Evolutionary conservation across 805 yeast genomes (phyloP), one percentile per base, ranked within the genome.

Genomic region (Metschnikowia dekortorum): DNA sequence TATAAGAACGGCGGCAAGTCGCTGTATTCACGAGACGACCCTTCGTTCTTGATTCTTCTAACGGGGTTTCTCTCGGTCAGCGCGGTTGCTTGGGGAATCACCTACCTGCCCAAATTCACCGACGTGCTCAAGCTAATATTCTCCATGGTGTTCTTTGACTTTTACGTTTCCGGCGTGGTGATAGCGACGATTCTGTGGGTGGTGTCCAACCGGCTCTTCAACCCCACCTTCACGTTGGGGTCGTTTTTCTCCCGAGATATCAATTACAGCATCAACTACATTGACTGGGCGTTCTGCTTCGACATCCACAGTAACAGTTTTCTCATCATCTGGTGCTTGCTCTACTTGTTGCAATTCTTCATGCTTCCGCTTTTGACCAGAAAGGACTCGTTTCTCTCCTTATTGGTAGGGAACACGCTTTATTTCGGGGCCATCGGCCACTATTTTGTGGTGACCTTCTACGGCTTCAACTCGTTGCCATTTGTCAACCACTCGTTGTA

Each of bases 201-300:
- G 13, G 60, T 87, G 36, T 82, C 89, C 31, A 86, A 86, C 61
- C 78, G 76, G 56, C 76, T 88, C 49, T 75, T 88, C 56, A 80
- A 78, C 55, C 57, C 59, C 14, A 49, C 39, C 29, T 54, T 56
- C 48, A 30, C 53, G 13, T 31, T 53, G 47, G 33, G 33, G 38
- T 13, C 51, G 11, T 54, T 53, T 33, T 34, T 57, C 28, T 44
- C 55, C 29, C 47, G 48, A 8, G 51, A 53, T 9, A 39, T 57
- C 22, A 32, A 47, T 22, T 53, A 49, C 50, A 68, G 63, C 51
- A 60, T 63, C 40, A 73, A 60, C 63, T 74, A 62, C 57, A 70
- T 89, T 48, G 97, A 91, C 64, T 91, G 97, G 97, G 90, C 92
- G 1, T 90, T 89, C 64, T 89, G 97, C 70, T 91, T 91, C 64